Percentiles rank a stretch among this genome's conserved stretches.
Conservation (phyloP, 768 basidiomycete genomes). For the Rhodotorula babjevae region DNA sequence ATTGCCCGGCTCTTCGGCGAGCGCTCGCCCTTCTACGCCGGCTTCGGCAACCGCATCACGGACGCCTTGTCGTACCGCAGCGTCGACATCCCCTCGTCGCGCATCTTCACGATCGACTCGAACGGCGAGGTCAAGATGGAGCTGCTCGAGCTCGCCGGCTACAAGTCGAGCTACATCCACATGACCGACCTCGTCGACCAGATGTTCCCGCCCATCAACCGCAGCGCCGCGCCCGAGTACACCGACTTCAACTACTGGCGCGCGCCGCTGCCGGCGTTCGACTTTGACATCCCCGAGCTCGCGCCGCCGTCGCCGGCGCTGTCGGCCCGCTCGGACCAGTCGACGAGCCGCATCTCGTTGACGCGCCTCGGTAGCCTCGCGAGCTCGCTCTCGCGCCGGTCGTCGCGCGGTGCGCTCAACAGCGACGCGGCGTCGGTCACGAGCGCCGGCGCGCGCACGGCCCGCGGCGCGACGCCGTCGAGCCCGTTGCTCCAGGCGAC, state of each 20-base stretch:
- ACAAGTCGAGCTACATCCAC: constrained; percentile 95
- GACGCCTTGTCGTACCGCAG: constrained; percentile 96
- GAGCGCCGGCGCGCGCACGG: background rate
- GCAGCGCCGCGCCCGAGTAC: constrained; percentile 72
- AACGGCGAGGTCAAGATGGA: constrained; percentile 95
- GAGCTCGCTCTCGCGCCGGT: constrained; percentile 37
- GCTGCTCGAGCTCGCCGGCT: constrained; percentile 88
- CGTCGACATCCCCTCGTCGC: constrained; percentile 85
- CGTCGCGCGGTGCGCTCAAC: constrained; percentile 22
- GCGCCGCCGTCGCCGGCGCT: constrained; percentile 79
- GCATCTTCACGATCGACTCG: constrained; percentile 93
- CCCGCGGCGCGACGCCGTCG: constrained; percentile 25
- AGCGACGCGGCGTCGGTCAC: constrained; percentile 16
- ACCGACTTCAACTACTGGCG: constrained; percentile 99
- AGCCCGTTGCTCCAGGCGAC: constrained; percentile 30
- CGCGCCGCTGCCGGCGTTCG: constrained; percentile 66
- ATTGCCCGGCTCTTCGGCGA: constrained; percentile 80
- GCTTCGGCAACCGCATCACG: constrained; percentile 96
- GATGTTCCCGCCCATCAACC: constrained; percentile 94
- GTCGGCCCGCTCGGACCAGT: constrained; percentile 77
- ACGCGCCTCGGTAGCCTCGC: constrained; percentile 45
- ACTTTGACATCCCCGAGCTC: constrained; percentile 54
- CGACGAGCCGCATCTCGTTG: constrained; percentile 51
- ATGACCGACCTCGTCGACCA: constrained; percentile 99
- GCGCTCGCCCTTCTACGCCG: constrained; percentile 75